phyloP scores from a whole-genome alignment of 2,329 filamentous ascomycete species.

The Leptoxyphium fumago region DNA sequence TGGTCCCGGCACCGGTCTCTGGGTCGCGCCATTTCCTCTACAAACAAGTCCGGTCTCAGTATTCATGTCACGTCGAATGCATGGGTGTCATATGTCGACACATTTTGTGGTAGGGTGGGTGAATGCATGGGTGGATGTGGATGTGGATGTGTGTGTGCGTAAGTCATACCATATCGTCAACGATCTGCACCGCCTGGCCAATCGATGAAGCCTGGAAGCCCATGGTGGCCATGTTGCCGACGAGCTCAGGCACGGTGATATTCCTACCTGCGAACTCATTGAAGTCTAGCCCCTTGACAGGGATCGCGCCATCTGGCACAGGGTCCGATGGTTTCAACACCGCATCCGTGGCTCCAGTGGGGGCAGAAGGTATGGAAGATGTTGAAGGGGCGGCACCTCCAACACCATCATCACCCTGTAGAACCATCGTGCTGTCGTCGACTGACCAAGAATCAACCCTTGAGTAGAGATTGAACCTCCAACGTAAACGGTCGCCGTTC shows the following conservation, averaged over 20 bases:
- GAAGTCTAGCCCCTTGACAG: constrained; percentile 87
- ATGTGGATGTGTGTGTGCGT: neutral
- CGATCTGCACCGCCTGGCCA: constrained; percentile 75
- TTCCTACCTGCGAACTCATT: constrained; percentile 59
- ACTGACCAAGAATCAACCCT: too few relatives aligned
- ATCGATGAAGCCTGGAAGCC: constrained; percentile 72
- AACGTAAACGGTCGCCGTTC: too few relatives aligned
- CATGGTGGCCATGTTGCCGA: constrained; percentile 71
- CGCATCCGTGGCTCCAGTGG: constrained; percentile 48
- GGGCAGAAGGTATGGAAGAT: constrained; percentile 15
- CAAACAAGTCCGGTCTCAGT: constrained; percentile 7
- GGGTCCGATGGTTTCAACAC: constrained; percentile 75
- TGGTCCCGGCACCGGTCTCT: constrained; percentile 64
- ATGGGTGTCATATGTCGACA: too few relatives aligned
- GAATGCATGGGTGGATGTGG: too few relatives aligned
- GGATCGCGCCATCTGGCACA: constrained; percentile 60
- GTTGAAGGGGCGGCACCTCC: too few relatives aligned
- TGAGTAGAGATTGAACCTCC: too few relatives aligned
- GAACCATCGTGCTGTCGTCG: too few relatives aligned
- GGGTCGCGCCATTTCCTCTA: constrained; percentile 69
- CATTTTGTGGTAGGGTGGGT: too few relatives aligned
- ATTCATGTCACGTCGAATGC: too few relatives aligned
- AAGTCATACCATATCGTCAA: constrained; percentile 75
- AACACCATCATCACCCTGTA: too few relatives aligned
- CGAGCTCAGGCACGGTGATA: constrained; percentile 74